These are phyloP conservation scores for Plasmopara halstedii DNA, from an alignment of 352 stramenopile species.

Conservation along the genomic window DNA sequence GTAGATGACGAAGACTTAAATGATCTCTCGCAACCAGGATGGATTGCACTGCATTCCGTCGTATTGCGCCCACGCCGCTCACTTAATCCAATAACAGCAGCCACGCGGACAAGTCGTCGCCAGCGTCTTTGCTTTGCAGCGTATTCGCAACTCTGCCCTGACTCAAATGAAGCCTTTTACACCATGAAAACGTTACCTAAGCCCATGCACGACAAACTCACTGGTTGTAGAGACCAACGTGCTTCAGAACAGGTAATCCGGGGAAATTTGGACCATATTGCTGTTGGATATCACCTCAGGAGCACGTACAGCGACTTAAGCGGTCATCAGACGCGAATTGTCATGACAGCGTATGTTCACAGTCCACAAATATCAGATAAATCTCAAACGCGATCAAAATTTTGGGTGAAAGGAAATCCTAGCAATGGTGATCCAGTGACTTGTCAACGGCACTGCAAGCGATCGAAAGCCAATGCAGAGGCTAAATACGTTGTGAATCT, in stretches of 20 bases:
- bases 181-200: slow-evolving; percentile 56
- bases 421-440: not conserved
- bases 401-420: slow-evolving; percentile 13
- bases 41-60: slow-evolving; percentile 41
- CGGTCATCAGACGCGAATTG: slow-evolving; percentile 42
- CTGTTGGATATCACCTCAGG: slow-evolving; percentile 52
- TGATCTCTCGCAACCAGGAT: slow-evolving; percentile 23
- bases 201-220: slow-evolving; percentile 32
- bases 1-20: slow-evolving; percentile 25
- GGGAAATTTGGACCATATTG: slow-evolving; percentile 47
- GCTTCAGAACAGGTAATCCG: slow-evolving; percentile 16
- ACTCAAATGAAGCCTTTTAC: slow-evolving; percentile 47
- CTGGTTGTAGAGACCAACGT: slow-evolving; percentile 2
- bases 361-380: slow-evolving; percentile 1
- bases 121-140: slow-evolving; percentile 56
- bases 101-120: slow-evolving; percentile 25
- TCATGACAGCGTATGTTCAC: slow-evolving; percentile 50
- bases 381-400: slow-evolving; percentile 1
- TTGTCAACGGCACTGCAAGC: slow-evolving; percentile 3
- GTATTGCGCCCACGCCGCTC: slow-evolving; percentile 33
- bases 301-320: slow-evolving; percentile 39
- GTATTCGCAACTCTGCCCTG: slow-evolving; percentile 37
- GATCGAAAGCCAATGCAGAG: slow-evolving; percentile 17
- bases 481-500: slow-evolving; percentile 47
- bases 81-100: slow-evolving; percentile 24